Evolutionary conservation across 495 filamentous ascomycete genomes (phyloP), one percentile per base, ranked within the genome.

Genomic region (Penicillium turbatum): DNA sequence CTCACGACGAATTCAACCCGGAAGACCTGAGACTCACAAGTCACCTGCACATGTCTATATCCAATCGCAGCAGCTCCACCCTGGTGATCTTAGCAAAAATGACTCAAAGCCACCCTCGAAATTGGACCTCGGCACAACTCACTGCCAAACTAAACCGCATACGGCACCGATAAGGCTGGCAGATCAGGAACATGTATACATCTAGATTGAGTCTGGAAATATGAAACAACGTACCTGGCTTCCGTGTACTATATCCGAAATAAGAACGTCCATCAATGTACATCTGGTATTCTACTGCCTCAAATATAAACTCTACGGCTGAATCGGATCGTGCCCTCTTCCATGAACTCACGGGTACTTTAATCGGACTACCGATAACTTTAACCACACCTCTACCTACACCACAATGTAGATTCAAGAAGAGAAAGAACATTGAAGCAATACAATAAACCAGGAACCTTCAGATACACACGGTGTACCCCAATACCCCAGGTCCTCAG

Each of bases 91-190:
- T 57, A 41, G 10, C 9, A 10, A 43, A 51, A 57, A 64, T 61
- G 61, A 61, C 50, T 57, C 55, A 57, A 44, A 65, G 41, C 59
- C 56, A n/a, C 48, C 37, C 50, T 55, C 21, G 34, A 17, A 57
- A 54, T 60, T 65, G 51, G 51, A 65, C 62, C 62, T 65, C 62
- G 62, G 62, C 59, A 53, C 59, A 56, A 48, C 32, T 42, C 38
- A 42, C 48, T 32, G 4, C 17, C 34, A 46, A 26, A 47, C 51
- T 51, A 51, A 24, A 51, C 49, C 39, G 29, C 29, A 51, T 43
- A 6, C 27, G 39, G 49, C n/a, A 32, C 26, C 38, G 49, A 51
- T 51, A 43, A 35, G 37, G 35, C 39, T 43, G 24, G 17, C 10
- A 41, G 42, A 55, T 41, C 44, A 26, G 12, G 39, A 29, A 35